phyloP scores from a whole-genome alignment of 441 rosid species.

The Melastoma candidum region DNA sequence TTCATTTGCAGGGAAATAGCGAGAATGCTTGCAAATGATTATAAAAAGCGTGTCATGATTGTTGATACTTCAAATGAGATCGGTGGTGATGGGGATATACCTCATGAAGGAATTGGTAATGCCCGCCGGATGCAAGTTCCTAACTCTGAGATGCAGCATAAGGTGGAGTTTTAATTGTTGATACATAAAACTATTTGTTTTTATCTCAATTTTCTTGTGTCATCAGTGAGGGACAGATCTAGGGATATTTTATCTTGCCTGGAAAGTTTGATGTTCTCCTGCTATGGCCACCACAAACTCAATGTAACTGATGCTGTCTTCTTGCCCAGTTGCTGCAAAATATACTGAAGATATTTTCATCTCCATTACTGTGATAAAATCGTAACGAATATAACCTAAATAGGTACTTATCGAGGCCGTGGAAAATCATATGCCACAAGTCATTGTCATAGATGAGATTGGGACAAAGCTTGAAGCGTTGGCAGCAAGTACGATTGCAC shows the following conservation, averaged over 20 bases:
- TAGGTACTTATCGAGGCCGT: constrained; percentile 89
- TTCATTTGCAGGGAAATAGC: constrained; percentile 63
- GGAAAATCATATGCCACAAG: constrained; percentile 97
- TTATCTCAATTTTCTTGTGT: no score
- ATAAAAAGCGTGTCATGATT: constrained; percentile 81
- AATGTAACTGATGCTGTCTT: no score
- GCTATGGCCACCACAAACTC: neutral
- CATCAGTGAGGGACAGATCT: no score
- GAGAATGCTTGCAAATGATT: constrained; percentile 83
- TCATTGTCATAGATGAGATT: constrained; percentile 90
- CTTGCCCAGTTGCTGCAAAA: no score
- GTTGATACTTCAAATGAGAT: constrained; percentile 96
- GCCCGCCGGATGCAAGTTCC: constrained; percentile 98
- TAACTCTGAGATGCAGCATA: constrained; percentile 72
- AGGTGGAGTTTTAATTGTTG: constrained; percentile 34
- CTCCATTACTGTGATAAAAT: constrained; percentile 7
- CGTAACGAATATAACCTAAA: neutral
- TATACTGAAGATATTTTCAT: neutral
- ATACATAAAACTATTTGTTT: neutral
- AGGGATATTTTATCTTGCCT: no score
- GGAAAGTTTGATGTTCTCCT: neutral
- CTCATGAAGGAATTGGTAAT: constrained; percentile 87
- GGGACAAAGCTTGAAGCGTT: constrained; percentile 92
- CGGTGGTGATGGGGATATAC: constrained; percentile 98
- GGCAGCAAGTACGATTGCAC: constrained; percentile 93